These are phyloP conservation scores for Asterochloris erici DNA, from an alignment of 139 green algal genomes.

Conservation along the genomic window DNA sequence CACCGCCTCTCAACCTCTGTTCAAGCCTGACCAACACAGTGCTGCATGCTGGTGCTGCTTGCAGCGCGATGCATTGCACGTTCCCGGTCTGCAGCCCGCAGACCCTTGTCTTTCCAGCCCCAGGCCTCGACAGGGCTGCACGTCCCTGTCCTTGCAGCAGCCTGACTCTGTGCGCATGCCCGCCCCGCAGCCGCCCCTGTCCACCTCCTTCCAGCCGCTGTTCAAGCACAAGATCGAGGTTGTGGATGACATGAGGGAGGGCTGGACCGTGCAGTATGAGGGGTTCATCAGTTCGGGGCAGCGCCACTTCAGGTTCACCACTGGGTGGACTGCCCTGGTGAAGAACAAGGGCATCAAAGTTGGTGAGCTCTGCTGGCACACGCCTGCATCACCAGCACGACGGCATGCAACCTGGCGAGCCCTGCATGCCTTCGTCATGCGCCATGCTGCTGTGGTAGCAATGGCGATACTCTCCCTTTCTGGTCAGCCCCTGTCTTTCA, in stretches of 20 bases:
- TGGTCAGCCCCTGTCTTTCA: too few species aligned
- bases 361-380: slow-evolving; percentile 3
- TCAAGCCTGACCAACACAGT: too few species aligned
- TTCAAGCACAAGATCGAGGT: slow-evolving; percentile 34
- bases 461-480: neutral
- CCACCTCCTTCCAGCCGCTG: slow-evolving; percentile 28
- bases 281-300: slow-evolving; percentile 39
- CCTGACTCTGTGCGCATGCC: too few species aligned
- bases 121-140: too few species aligned
- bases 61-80: too few species aligned
- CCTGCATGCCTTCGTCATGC: neutral
- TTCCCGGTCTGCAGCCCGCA: too few species aligned
- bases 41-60: too few species aligned
- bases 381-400: too few species aligned
- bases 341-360: slow-evolving; percentile 28
- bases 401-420: neutral
- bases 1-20: too few species aligned
- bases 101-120: too few species aligned
- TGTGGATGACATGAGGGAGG: slow-evolving; percentile 17
- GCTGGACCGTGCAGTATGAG: slow-evolving; percentile 32
- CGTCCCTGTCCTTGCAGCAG: neutral
- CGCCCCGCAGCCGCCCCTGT: slow-evolving; percentile 6
- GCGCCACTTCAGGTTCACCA: slow-evolving; percentile 42
- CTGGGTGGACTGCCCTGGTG: slow-evolving; percentile 42
- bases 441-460: neutral